Conservation (phyloP, 148 eudicot genomes). For the Linanthus parryae region DNA sequence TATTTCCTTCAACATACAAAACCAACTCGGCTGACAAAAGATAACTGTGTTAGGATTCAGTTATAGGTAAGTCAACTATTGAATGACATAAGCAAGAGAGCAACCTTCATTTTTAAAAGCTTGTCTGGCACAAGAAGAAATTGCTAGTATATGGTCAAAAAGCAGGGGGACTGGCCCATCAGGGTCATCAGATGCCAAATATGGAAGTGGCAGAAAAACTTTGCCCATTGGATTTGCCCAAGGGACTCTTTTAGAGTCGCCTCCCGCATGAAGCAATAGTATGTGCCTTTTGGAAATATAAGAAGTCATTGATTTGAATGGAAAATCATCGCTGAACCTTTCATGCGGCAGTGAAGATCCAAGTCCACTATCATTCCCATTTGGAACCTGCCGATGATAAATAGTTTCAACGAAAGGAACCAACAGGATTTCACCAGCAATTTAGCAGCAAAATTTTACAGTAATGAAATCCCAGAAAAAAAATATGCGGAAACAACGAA, state of each 20-base stretch:
- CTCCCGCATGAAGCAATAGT: constrained; percentile 95
- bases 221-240: constrained; percentile 99
- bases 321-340: constrained; percentile 35
- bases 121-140: constrained; percentile 93
- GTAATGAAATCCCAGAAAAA: too few relatives aligned
- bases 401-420: constrained; percentile 16
- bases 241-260: constrained; percentile 98
- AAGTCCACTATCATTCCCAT: constrained; percentile 19
- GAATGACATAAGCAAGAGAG: constrained; percentile 19
- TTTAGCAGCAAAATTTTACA: constrained; percentile 5
- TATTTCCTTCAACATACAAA: background rate
- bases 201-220: constrained; percentile 96
- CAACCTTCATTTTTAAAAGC: constrained; percentile 89
- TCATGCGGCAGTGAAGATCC: constrained; percentile 21
- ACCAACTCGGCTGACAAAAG: background rate
- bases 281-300: constrained; percentile 66
- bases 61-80: too few relatives aligned
- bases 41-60: background rate
- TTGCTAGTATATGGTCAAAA: constrained; percentile 98
- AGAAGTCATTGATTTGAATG: constrained; percentile 25
- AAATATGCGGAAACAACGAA: too few relatives aligned
- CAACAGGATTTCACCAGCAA: constrained; percentile 2
- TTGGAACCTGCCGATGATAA: constrained; percentile 37
- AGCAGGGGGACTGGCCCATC: constrained; percentile 97
- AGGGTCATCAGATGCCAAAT: constrained; percentile 89